A percentile compares a stretch with the other conserved stretches of the same genome.
phyloP scores from a whole-genome alignment of 1,284 basidiomycete genomes.

The Ceratobasidium sp. region DNA sequence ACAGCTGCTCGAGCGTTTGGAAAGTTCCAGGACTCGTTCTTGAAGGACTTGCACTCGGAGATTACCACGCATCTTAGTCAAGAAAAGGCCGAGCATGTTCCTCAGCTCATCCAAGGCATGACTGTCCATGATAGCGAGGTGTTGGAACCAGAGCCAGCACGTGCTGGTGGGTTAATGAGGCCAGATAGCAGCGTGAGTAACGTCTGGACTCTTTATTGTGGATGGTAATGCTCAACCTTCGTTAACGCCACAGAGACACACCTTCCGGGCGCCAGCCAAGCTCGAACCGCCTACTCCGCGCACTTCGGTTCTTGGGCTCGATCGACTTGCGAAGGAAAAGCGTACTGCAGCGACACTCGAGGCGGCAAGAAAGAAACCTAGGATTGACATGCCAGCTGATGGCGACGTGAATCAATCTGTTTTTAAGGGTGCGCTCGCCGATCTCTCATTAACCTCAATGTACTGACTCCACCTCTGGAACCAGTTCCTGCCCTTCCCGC shows the following conservation, averaged over 20 bases:
- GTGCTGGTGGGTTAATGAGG: conserved; percentile 81
- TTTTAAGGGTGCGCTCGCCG: conserved; percentile 77
- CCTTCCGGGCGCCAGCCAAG: conserved; percentile 77
- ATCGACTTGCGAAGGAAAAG: conserved; percentile 88
- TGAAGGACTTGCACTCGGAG: conserved; percentile 66
- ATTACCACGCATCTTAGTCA: conserved; percentile 73
- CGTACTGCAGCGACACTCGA: conserved; percentile 64
- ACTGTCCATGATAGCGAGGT: conserved; percentile 83
- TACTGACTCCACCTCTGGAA: neutral
- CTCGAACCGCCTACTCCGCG: conserved; percentile 78
- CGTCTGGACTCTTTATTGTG: too few relatives aligned
- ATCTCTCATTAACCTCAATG: neutral
- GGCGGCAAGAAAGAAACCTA: conserved; percentile 71
- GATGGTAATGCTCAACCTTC: conserved; percentile 7
- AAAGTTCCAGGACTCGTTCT: conserved; percentile 77
- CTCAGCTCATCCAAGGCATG: conserved; percentile 70
- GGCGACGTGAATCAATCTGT: conserved; percentile 63
- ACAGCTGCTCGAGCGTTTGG: conserved; percentile 84
- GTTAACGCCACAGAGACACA: conserved; percentile 66
- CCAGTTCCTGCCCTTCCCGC: conserved; percentile 79
- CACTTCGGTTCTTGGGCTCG: conserved; percentile 83
- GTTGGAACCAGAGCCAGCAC: conserved; percentile 76
- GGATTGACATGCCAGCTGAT: conserved; percentile 63
- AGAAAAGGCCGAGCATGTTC: conserved; percentile 60
- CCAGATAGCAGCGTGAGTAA: conserved; percentile 66